phyloP scores from a whole-genome alignment of 352 stramenopile species.

The Globisporangium apiculatum region DNA sequence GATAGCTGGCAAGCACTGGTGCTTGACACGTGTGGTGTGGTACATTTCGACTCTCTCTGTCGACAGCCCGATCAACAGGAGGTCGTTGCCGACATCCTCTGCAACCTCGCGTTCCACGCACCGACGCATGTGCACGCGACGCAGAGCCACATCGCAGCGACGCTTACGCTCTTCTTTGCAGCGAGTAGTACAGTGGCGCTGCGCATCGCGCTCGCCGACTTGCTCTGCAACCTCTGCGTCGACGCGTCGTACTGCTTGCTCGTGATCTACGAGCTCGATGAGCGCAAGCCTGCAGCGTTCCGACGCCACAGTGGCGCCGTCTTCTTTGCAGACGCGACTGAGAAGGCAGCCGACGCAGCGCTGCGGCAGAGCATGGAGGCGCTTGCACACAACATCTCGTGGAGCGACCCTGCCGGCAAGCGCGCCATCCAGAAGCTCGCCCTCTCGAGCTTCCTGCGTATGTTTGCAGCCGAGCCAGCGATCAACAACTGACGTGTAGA shows the following conservation, averaged over 20 bases:
- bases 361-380: slow-evolving; percentile 62
- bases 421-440: slow-evolving; percentile 61
- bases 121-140: slow-evolving; percentile 14
- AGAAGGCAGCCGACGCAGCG: slow-evolving; percentile 25
- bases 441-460: slow-evolving; percentile 51
- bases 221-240: slow-evolving; percentile 56
- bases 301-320: slow-evolving; percentile 47
- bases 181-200: slow-evolving; percentile 11
- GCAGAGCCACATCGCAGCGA: slow-evolving; percentile 19
- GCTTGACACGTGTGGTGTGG: no score
- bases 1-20: not conserved
- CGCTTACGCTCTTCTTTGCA: slow-evolving; percentile 31
- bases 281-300: slow-evolving; percentile 28
- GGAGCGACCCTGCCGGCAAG: slow-evolving; percentile 62
- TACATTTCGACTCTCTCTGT: no score
- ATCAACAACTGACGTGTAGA: slow-evolving; percentile 2
- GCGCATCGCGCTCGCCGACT: slow-evolving; percentile 36
- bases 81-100: slow-evolving; percentile 33
- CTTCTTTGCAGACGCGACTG: slow-evolving; percentile 43
- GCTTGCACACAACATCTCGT: slow-evolving; percentile 64
- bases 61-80: slow-evolving; percentile 15
- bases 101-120: slow-evolving; percentile 24
- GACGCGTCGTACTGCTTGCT: slow-evolving; percentile 42
- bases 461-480: slow-evolving; percentile 34
- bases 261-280: slow-evolving; percentile 64